These are phyloP conservation scores for Fusarium multiceps DNA, from an alignment of 2,329 filamentous ascomycete genomes.

Conservation along the genomic window DNA sequence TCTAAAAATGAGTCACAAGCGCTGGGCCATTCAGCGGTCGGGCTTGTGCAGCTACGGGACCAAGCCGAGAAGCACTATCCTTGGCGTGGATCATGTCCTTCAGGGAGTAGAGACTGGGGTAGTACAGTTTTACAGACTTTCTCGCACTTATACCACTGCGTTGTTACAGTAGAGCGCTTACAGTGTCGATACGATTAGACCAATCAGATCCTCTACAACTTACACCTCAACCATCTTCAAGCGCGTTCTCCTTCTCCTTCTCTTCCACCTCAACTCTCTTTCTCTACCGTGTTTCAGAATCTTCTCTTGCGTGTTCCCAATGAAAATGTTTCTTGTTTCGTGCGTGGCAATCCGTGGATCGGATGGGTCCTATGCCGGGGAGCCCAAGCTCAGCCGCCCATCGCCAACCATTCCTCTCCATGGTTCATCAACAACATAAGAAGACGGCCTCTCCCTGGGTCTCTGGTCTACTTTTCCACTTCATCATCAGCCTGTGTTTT, in stretches of 20 bases:
- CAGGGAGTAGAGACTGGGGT: conserved; percentile 2
- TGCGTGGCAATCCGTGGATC: conserved; percentile 26
- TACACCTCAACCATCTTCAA: conserved; percentile 24
- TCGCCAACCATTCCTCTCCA: conserved; percentile 39
- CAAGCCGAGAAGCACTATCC: conserved; percentile 43
- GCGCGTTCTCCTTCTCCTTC: conserved; percentile 4
- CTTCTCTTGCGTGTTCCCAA: conserved; percentile 40
- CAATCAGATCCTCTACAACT: conserved; percentile 33
- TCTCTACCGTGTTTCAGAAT: conserved; percentile 36
- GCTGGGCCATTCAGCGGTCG: conserved; percentile 49
- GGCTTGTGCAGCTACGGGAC: conserved; percentile 47
- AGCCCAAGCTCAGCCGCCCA: conserved; percentile 28
- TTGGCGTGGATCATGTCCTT: conserved; percentile 34
- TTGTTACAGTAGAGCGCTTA: background rate
- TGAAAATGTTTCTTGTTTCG: conserved; percentile 41
- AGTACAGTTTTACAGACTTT: conserved; percentile 26
- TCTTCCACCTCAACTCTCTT: background rate
- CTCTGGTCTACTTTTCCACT: conserved; percentile 25
- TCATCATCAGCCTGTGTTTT: conserved; percentile 42
- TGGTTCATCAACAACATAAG: conserved; percentile 40
- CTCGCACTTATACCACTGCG: conserved; percentile 13
- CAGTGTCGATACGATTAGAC: conserved; percentile 29
- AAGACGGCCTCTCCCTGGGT: conserved; percentile 47
- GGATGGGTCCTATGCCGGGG: conserved; percentile 39
- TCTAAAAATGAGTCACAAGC: conserved; percentile 50